These are phyloP conservation scores for Rosa multiflora DNA, from an alignment of 306 rosid genomes.

Conservation along the genomic window DNA sequence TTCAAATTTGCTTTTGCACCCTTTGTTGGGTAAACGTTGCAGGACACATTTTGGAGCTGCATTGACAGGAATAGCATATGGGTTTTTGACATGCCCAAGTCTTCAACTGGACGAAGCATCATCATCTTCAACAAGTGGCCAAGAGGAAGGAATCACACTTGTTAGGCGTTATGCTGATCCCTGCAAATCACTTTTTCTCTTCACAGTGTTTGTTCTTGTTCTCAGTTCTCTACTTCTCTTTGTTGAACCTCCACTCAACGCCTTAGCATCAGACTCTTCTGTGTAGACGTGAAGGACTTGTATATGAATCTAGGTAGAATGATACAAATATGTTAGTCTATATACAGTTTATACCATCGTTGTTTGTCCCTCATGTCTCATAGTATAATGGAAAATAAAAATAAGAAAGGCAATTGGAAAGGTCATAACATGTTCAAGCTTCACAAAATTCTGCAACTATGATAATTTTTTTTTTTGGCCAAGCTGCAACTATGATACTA, in stretches of 20 bases:
- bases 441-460: too few relatives aligned
- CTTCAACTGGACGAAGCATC: conserved; percentile 55
- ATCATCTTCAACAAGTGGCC: conserved; percentile 45
- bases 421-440: too few relatives aligned
- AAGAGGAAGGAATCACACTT: conserved; percentile 70
- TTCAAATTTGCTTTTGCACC: neutral
- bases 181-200: conserved; percentile 57
- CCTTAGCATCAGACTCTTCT: conserved; percentile 33
- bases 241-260: conserved; percentile 67
- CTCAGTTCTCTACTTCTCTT: conserved; percentile 57
- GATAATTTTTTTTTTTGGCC: too few relatives aligned
- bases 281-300: conserved; percentile 14
- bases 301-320: neutral
- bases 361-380: neutral
- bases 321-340: neutral
- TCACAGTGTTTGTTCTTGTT: conserved; percentile 51
- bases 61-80: conserved; percentile 68
- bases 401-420: neutral
- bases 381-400: neutral
- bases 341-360: neutral
- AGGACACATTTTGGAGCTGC: conserved; percentile 88
- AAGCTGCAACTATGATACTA: too few relatives aligned
- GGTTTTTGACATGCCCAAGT: conserved; percentile 58
- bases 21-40: conserved; percentile 20
- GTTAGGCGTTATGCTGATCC: conserved; percentile 59